These are phyloP conservation scores for Cytidiella melzeri DNA, from an alignment of 768 basidiomycete species.

Conservation along the genomic window DNA sequence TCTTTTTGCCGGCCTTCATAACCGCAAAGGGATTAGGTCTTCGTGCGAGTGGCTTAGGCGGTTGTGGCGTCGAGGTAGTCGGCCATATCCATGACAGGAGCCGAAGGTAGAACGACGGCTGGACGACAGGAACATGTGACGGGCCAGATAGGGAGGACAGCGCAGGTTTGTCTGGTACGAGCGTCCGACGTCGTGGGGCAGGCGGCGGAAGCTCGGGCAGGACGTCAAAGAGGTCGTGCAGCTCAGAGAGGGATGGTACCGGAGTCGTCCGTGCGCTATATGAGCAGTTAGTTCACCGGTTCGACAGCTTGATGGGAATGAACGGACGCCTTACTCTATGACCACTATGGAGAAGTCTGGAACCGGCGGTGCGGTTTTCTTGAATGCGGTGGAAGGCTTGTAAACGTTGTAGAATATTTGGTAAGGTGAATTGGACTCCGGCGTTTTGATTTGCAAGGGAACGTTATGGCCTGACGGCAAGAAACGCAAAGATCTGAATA, in stretches of 20 bases:
- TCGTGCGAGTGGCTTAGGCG: conserved; percentile 24
- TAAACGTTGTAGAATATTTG: conserved; percentile 85
- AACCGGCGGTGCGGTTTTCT: conserved; percentile 64
- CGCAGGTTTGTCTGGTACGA: conserved; percentile 15
- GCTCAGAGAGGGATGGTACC: conserved; percentile 77
- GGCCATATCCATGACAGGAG: conserved; percentile 26
- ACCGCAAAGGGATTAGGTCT: conserved; percentile 70
- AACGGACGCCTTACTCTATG: conserved; percentile 57
- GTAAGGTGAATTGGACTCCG: conserved; percentile 48
- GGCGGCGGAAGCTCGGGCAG: conserved; percentile 62
- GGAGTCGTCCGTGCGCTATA: conserved; percentile 74
- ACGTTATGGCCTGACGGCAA: conserved; percentile 58
- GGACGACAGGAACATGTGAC: neutral
- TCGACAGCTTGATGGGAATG: neutral
- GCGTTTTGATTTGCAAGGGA: conserved; percentile 35
- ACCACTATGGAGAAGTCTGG: conserved; percentile 88
- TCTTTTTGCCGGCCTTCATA: conserved; percentile 80
- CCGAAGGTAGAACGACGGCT: conserved; percentile 6
- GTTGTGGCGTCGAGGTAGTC: conserved; percentile 12
- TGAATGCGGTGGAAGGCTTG: conserved; percentile 84
- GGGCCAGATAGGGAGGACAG: neutral
- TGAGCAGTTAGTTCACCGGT: neutral
- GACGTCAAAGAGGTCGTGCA: conserved; percentile 62
- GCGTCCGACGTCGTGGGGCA: conserved; percentile 40
- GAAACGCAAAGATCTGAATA: conserved; percentile 68